phyloP scores from a whole-genome alignment of 2,329 filamentous ascomycete genomes.

The Exserohilum rostratum region DNA sequence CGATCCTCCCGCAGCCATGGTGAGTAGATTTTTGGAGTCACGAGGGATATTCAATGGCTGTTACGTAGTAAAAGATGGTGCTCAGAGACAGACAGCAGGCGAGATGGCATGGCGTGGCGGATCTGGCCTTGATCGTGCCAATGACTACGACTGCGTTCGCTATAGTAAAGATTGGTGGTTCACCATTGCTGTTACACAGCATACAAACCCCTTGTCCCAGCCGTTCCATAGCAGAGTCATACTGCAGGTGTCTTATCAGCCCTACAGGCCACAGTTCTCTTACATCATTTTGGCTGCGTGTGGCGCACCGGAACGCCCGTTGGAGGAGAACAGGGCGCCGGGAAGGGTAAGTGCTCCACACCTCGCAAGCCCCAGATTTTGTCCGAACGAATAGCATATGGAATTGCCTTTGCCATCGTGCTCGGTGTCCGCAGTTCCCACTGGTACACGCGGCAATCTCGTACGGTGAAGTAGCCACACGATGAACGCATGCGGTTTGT shows the following conservation, averaged over 20 bases:
- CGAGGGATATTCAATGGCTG: background rate
- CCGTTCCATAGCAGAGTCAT: background rate
- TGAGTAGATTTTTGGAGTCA: background rate
- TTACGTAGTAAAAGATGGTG: no score
- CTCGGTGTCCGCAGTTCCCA: background rate
- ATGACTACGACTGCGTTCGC: background rate
- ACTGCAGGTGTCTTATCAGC: background rate
- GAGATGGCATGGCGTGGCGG: background rate
- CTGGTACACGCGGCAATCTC: background rate
- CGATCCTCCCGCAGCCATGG: background rate
- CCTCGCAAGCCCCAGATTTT: background rate
- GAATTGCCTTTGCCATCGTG: background rate
- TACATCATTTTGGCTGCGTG: background rate
- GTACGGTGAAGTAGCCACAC: conserved; percentile 1
- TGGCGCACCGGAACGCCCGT: background rate
- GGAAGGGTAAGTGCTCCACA: background rate
- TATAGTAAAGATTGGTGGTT: background rate
- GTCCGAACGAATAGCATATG: background rate
- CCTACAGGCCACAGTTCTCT: background rate
- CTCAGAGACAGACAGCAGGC: background rate
- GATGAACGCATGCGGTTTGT: background rate
- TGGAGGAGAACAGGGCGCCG: background rate
- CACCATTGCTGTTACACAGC: background rate
- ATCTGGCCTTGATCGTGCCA: background rate
- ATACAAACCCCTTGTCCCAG: background rate